Base-by-base conservation (phyloP, 2,329 filamentous ascomycete species). In the Alternaria metachromatica region DNA sequence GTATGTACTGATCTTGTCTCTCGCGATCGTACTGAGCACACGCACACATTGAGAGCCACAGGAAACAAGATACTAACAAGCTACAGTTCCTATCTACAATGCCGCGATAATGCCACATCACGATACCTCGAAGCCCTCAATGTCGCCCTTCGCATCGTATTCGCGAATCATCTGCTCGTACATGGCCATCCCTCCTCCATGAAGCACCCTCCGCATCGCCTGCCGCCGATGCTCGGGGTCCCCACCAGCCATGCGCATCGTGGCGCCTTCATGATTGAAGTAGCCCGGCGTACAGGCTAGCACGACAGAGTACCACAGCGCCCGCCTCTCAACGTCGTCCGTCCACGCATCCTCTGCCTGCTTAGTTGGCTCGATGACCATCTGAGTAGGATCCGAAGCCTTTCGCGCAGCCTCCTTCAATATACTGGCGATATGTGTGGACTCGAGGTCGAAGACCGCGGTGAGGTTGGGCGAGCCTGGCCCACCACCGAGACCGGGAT, bases 241-340 rank as follows among this genome's bases (percentile, higher is more conserved):
- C 5, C 50, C 26, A 1, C 30, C 25, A 49, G 50, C 50, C 44
- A 26, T 23, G 15, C 37, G 45, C 46, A 51, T 33, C n/a, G 59
- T 41, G 5, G 26, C 59, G 10, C 59, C 59, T 46, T 62, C 54
- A 21, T 58, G 59, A 13, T 66, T 68, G 43, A 68, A 63, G 44
- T 64, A 68, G n/a, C 59, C 55, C 11, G 59, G 65, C 15, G 67
- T 70, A 44, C 67, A 68, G 4, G 45, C 59, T 13, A 58, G 49
- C 11, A 68, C 30, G 8, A 55, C 49, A 12, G 55, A 41, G 28
- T 58, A 70, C 26, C 44, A 66, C 9, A 28, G 37, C n/a, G 60
- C 61, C 8, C 63, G 41, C 25, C 50, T 58, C 37, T 59, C 55
- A 5, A 66, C 48, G 23, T 55, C 55, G 20, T 55, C 26, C 28